These are phyloP conservation scores for Arthonia radiata DNA, from an alignment of 495 filamentous ascomycete genomes.

Conservation along the genomic window DNA sequence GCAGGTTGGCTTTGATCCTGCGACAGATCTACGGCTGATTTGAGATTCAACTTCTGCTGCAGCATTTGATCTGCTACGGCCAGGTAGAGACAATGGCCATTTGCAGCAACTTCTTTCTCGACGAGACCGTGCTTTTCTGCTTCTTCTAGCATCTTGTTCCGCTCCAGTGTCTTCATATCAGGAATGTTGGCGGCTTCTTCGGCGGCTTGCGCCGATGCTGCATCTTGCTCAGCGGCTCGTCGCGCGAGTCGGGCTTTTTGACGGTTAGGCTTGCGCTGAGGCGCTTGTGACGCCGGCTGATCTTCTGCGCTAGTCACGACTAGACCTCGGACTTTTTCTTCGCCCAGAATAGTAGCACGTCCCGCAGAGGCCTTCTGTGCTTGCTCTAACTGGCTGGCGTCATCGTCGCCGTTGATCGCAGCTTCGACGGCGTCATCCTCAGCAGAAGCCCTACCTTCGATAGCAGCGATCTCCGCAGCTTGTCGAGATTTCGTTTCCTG, in stretches of 20 bases:
- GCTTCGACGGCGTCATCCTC: too few relatives aligned
- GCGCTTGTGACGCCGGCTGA: too few relatives aligned
- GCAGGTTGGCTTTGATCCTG: too few relatives aligned
- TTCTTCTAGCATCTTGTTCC: conserved; percentile 35
- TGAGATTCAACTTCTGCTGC: conserved; percentile 20
- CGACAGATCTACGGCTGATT: too few relatives aligned
- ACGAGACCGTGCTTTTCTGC: conserved; percentile 36
- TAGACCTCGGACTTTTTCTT: too few relatives aligned
- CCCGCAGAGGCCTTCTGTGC: too few relatives aligned
- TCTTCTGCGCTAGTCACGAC: too few relatives aligned
- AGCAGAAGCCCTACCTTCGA: not conserved
- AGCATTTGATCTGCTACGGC: conserved; percentile 68
- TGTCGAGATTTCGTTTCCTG: conserved; percentile 9
- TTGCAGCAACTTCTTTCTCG: conserved; percentile 62
- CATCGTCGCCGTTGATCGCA: too few relatives aligned
- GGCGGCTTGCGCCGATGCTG: conserved; percentile 36
- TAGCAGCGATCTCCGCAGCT: not conserved
- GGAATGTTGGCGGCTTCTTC: conserved; percentile 50
- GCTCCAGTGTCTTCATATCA: conserved; percentile 49
- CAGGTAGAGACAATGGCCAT: conserved; percentile 91
- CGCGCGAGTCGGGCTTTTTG: conserved; percentile 79
- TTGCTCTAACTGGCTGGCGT: too few relatives aligned
- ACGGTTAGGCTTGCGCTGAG: conserved; percentile 79
- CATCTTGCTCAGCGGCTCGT: conserved; percentile 60
- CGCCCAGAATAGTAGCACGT: too few relatives aligned